These are phyloP conservation scores for Amanita rimosa DNA, from an alignment of 768 basidiomycete genomes.

Conservation along the genomic window DNA sequence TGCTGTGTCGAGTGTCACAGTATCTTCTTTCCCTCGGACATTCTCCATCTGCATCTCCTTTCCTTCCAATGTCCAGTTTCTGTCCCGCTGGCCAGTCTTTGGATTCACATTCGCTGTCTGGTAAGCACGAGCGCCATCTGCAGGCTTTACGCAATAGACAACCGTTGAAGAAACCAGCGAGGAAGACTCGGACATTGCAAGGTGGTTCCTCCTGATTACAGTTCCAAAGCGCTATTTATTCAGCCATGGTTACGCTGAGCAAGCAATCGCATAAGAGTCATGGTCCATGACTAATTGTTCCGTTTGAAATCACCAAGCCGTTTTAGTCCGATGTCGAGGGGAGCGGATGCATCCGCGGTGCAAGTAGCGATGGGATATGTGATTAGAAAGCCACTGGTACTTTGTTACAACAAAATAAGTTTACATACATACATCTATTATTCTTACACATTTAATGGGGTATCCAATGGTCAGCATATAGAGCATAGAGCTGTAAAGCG, in stretches of 20 bases:
- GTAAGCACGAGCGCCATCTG: constrained; percentile 29
- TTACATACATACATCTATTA: background rate
- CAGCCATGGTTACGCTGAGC: too few species aligned
- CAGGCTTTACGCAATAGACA: constrained; percentile 24
- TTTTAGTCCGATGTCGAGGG: too few species aligned
- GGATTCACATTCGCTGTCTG: constrained; percentile 22
- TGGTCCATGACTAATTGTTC: too few species aligned
- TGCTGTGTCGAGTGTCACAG: constrained; percentile 32
- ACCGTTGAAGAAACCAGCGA: constrained; percentile 19
- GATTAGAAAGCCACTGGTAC: background rate
- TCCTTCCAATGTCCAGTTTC: constrained; percentile 21
- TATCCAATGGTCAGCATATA: too few species aligned
- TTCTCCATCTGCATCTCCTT: constrained; percentile 36
- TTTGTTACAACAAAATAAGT: background rate
- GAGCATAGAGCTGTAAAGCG: too few species aligned
- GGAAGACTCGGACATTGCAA: background rate
- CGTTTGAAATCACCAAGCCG: too few species aligned
- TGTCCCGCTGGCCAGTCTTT: constrained; percentile 20
- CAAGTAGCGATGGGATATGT: too few species aligned
- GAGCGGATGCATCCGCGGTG: too few species aligned
- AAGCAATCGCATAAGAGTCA: too few species aligned
- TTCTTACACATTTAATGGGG: background rate
- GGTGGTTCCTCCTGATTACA: background rate
- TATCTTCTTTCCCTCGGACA: constrained; percentile 37
- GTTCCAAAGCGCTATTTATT: too few species aligned